Conservation (phyloP, 441 rosid genomes). For the Jatropha podagrica region DNA sequence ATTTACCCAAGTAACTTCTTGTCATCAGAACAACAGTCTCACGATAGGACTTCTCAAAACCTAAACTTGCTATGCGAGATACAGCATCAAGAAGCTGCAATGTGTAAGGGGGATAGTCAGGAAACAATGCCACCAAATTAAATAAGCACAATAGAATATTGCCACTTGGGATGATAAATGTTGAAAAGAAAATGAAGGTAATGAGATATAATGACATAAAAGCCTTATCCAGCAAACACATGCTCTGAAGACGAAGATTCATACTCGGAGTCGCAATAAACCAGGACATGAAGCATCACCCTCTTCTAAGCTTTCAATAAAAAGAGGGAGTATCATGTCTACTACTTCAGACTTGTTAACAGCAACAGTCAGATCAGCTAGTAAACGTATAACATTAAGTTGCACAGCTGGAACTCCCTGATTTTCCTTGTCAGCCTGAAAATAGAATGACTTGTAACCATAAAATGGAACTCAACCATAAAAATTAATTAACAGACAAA, state of each 20-base stretch:
- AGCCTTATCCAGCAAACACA: slow-evolving; percentile 28
- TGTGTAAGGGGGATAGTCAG: slow-evolving; percentile 24
- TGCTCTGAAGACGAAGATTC: slow-evolving; percentile 37
- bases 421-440: slow-evolving; percentile 86
- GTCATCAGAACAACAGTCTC: slow-evolving; percentile 99
- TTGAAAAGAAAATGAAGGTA: background rate
- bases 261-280: slow-evolving; percentile 83
- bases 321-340: slow-evolving; percentile 96
- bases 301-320: slow-evolving; percentile 97
- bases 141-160: slow-evolving; percentile 22
- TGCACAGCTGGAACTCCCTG: slow-evolving; percentile 72
- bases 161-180: slow-evolving; percentile 17
- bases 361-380: slow-evolving; percentile 91
- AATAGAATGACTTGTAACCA: slow-evolving; percentile 17
- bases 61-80: slow-evolving; percentile 93
- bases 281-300: slow-evolving; percentile 95
- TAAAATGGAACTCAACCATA: background rate
- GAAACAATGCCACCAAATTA: slow-evolving; percentile 29
- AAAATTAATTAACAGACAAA: background rate
- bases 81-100: slow-evolving; percentile 99
- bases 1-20: slow-evolving; percentile 83
- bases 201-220: slow-evolving; percentile 16
- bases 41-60: slow-evolving; percentile 97
- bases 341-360: slow-evolving; percentile 91
- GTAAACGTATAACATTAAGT: slow-evolving; percentile 81